phyloP scores from a whole-genome alignment of 495 filamentous ascomycete species.

The Aspergillus cristatus region DNA sequence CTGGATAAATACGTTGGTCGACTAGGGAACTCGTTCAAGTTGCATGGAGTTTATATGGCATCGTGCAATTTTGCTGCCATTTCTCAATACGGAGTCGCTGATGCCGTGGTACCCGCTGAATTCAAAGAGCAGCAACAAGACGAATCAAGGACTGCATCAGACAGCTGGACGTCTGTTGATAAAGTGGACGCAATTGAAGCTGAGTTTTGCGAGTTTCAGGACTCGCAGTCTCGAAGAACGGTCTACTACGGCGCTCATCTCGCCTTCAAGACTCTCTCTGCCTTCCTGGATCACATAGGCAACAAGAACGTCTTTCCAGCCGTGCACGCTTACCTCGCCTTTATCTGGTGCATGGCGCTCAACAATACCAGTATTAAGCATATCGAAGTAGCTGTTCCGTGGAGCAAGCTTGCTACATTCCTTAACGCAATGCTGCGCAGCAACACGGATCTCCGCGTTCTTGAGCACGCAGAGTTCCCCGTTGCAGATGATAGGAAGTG shows the following conservation, averaged over 20 bases:
- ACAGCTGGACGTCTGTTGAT: constrained; percentile 7
- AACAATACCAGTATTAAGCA: constrained; percentile 41
- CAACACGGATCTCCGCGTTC: constrained; percentile 30
- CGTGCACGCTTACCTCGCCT: constrained; percentile 59
- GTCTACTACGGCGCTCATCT: constrained; percentile 33
- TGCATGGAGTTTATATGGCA: constrained; percentile 48
- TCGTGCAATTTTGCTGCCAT: constrained; percentile 46
- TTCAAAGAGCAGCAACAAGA: constrained; percentile 25
- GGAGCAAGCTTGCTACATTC: constrained; percentile 51
- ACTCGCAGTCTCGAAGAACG: constrained; percentile 9
- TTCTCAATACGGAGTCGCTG: constrained; percentile 51
- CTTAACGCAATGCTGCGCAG: constrained; percentile 53
- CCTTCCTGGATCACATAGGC: constrained; percentile 50
- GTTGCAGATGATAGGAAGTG: constrained; percentile 47
- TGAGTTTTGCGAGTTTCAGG: constrained; percentile 6
- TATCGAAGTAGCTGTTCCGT: constrained; percentile 54
- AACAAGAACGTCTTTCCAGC: constrained; percentile 59
- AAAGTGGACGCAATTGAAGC: constrained; percentile 6
- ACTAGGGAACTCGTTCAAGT: constrained; percentile 50
- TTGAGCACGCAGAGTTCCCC: constrained; percentile 46
- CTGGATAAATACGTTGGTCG: constrained; percentile 53
- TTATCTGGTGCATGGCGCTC: constrained; percentile 52
- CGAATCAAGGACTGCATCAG: constrained; percentile 17
- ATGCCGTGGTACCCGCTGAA: constrained; percentile 32
- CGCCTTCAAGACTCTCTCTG: constrained; percentile 33